Base-by-base conservation (phyloP, 495 filamentous ascomycete genomes). In the Neurospora sp. region DNA sequence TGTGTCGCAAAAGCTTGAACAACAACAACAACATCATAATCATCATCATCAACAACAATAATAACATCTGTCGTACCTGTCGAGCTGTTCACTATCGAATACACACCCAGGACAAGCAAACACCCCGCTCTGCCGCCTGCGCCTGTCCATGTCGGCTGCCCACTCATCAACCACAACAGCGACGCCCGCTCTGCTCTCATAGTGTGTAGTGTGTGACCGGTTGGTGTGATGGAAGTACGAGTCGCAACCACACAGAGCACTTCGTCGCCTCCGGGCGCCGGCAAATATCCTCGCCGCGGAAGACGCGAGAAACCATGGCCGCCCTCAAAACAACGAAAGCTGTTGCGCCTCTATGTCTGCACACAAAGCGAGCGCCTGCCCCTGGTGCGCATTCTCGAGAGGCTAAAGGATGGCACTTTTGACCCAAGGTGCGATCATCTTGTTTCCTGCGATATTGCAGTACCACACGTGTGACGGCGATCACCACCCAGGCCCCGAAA, bases 301-400 rank as follows among this genome's bases (percentile, higher is more conserved):
- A 73, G 79, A 39, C 78, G 79, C 47, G 79, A 79, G 71, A 80
- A 80, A 53, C 79, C 79, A 74, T 80, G 79, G 79, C 79, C 79
- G 27, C 73, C 71, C 1, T 75, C 74, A 4, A 80, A 80, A 71
- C 79, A 80, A 59, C 78, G 74, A 69, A 80, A 79, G 70, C 71
- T 80, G 68, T 71, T 80, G 44, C 76, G 78, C 1, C 79, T 80
- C 69, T 80, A 80, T 35, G 76, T 80, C 41, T 80, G 79, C 73
- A 79, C 78, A 8, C 79, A 80, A 72, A 80, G 79, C 74, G 79
- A 80, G 70, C 77, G 75, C 18, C 53, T 80, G 40, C 79, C 79
- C 37, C 78, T 80, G 42, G 74, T 79, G 27, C 76, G 77, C 71
- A 80, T 80, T 70, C 75, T 80, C 20, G 79, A 80, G 68, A 69